phyloP scores from a whole-genome alignment of 2,329 filamentous ascomycete genomes.

The Zasmidium citrigriseum region DNA sequence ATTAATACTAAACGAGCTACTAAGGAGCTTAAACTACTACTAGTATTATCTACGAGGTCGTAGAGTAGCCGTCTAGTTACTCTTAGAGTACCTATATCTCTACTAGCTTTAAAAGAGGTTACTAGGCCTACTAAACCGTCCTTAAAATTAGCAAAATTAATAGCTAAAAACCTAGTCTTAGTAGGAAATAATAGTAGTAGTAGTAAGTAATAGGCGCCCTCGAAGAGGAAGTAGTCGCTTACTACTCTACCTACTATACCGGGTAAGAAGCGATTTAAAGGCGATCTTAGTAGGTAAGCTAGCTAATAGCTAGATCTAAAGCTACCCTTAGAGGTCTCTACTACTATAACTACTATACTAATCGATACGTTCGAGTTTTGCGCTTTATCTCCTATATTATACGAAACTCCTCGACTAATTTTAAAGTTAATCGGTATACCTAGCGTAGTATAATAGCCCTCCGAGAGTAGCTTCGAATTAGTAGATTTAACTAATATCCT shows the following conservation, averaged over 20 bases:
- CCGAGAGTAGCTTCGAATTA: not conserved
- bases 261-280: no score
- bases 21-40: not conserved
- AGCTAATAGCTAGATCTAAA: not conserved
- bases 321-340: not conserved
- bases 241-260: no score
- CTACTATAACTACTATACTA: not conserved
- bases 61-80: not conserved
- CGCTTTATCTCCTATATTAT: not conserved
- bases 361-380: not conserved
- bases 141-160: not conserved
- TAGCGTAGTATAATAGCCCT: not conserved
- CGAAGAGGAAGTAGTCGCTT: no score
- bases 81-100: not conserved
- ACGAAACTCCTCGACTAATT: not conserved
- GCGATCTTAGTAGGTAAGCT: not conserved
- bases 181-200: no score
- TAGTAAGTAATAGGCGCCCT: no score
- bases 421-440: not conserved
- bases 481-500: not conserved
- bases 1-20: no score
- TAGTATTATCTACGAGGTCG: not conserved
- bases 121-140: not conserved
- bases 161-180: not conserved
- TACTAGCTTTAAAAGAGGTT: not conserved